Base-by-base conservation (phyloP, 2,329 filamentous ascomycete species). In the Alternaria gansuensis region DNA sequence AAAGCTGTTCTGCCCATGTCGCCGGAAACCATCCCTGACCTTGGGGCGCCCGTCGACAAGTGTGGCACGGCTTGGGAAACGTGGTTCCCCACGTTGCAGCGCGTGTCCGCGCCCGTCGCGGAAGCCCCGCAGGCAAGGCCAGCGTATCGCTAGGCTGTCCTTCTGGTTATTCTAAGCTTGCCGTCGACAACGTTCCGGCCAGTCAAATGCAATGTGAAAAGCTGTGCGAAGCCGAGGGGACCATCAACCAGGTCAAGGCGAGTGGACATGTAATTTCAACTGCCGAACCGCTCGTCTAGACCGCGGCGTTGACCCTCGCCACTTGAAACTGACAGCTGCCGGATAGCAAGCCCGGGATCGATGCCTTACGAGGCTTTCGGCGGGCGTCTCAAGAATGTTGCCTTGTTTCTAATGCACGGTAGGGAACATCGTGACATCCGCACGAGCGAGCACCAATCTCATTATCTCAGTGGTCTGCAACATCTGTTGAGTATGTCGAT, bases 31-130 rank as follows among this genome's bases (percentile, higher is more conserved):
- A 64, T 45, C 64, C 64, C 52, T 64, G 62, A 46, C 43, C 21
- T 52, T 53, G 61, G 61, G 59, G 62, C 60, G 62, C 52, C 39
- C 56, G 64, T 65, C 63, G 62, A 64, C 57, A 63, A 57, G 60
- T 50, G 67, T 67, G 67, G 66, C 66, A 66, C 64, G 54, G 51
- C 52, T 29, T 57, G 60, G 40, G 70, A 64, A 67, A 71, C 67
- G 68, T 70, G 69, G 45, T 73, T 74, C 71, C 73, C 73, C 73
- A 74, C 70, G 73, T 70, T 70, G 65, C 63, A 70, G 65, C 62
- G 65, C 65, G 61, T 66, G 62, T 64, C 60, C 66, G 63, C 63
- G 49, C 54, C 66, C 68, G 64, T 66, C 62, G 61, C 67, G 69
- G 58, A 45, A 65, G 70, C 53, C 69, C 65, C 67, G 68, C 68